Percentiles rank a stretch among this genome's conserved stretches.
phyloP scores from a whole-genome alignment of 331 rosid species.

The Malus hybrid region DNA sequence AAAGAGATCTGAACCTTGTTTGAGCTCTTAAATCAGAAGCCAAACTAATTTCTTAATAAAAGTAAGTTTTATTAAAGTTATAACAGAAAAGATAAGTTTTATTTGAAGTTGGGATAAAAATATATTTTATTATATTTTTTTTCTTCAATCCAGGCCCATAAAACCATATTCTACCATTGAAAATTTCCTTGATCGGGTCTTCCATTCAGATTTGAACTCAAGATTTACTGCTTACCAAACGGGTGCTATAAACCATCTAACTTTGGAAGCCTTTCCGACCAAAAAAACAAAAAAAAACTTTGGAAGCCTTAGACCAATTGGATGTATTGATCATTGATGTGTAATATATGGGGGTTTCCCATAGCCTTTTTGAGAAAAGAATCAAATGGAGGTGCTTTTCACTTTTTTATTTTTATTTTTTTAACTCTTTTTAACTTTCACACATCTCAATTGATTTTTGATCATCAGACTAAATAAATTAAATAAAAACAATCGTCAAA shows the following conservation, averaged over 20 bases:
- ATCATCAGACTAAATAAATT: no score
- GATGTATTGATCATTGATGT: background rate
- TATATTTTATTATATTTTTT: no score
- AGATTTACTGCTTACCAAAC: background rate
- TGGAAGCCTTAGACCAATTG: background rate
- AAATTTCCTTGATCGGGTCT: background rate
- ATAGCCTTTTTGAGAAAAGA: background rate
- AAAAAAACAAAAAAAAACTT: background rate
- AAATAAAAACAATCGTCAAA: no score
- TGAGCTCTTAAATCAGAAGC: no score
- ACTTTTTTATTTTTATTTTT: no score
- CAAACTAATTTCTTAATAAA: background rate
- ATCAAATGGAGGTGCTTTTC: background rate
- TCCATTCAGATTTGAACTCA: background rate
- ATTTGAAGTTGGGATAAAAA: background rate
- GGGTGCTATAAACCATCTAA: background rate
- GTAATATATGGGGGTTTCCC: background rate
- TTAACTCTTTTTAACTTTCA: no score
- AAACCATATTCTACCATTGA: background rate
- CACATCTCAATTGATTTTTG: accelerated
- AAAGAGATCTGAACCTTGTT: no score
- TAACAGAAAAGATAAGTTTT: background rate
- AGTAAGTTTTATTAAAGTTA: background rate
- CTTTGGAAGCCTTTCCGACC: background rate
- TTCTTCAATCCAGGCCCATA: background rate